phyloP scores from a whole-genome alignment of 148 eudicot species.

The Nepenthes gracilis region DNA sequence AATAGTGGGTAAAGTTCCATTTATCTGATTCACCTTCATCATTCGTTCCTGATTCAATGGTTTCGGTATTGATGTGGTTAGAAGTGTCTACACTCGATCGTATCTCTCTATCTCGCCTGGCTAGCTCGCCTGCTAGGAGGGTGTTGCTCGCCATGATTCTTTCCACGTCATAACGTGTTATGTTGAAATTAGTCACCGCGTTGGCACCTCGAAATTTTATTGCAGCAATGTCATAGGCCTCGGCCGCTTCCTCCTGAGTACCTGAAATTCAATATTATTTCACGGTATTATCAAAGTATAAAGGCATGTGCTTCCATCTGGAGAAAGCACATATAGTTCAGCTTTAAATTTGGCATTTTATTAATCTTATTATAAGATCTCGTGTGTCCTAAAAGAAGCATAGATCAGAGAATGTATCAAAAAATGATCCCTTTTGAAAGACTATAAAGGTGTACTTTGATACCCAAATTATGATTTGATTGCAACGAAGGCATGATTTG shows the following conservation, averaged over 20 bases:
- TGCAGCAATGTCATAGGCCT: conserved; percentile 92
- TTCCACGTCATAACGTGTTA: conserved; percentile 68
- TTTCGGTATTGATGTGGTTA: neutral
- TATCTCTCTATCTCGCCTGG: conserved; percentile 47
- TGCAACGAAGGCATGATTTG: neutral
- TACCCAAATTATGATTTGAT: neutral
- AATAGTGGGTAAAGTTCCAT: conserved; percentile 32
- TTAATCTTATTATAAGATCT: conserved; percentile 1
- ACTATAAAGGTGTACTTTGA: conserved; percentile 20
- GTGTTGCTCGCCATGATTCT: conserved; percentile 73
- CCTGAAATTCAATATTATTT: conserved; percentile 25
- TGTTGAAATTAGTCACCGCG: conserved; percentile 87
- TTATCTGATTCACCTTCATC: conserved; percentile 12
- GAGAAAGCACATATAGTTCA: neutral
- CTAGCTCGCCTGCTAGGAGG: conserved; percentile 66
- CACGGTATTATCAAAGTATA: neutral
- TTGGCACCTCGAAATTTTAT: conserved; percentile 76
- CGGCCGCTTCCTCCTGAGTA: conserved; percentile 98
- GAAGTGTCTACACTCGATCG: neutral
- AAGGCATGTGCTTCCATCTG: neutral
- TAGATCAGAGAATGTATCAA: conserved; percentile 14
- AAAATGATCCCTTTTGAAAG: conserved; percentile 9
- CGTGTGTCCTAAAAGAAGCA: conserved; percentile 22
- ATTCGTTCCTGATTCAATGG: conserved; percentile 2
- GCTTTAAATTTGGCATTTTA: neutral